Percentiles rank a stretch among this genome's conserved stretches.
Conservation (phyloP, 2,329 filamentous ascomycete genomes). For the Aureobasidium sp. region DNA sequence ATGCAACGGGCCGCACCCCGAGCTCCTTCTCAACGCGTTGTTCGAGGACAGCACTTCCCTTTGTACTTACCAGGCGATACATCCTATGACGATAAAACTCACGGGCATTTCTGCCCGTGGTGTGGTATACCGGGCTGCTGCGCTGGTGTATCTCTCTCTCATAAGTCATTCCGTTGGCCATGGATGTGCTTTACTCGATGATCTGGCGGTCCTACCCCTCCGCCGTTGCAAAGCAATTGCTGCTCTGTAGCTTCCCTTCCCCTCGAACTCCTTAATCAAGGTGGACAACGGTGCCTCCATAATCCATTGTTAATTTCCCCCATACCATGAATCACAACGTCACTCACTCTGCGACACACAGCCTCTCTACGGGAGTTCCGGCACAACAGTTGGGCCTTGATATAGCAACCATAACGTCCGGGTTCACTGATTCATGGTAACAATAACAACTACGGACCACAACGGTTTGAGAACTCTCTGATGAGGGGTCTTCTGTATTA, state of each 20-base stretch:
- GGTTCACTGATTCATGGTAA: neutral
- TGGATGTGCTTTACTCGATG: neutral
- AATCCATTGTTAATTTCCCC: neutral
- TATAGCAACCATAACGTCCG: neutral
- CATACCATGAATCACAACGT: neutral
- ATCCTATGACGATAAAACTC: neutral
- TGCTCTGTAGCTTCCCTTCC: neutral
- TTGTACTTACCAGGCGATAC: neutral
- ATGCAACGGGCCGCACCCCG: neutral
- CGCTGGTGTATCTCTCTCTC: neutral
- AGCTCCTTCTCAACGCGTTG: neutral
- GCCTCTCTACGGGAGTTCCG: neutral
- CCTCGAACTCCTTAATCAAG: neutral
- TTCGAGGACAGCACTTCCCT: neutral
- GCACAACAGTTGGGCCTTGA: neutral
- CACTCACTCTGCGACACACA: neutral
- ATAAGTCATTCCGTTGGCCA: fast-evolving
- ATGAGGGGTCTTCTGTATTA: neutral
- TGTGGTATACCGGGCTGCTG: neutral
- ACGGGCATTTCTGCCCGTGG: neutral
- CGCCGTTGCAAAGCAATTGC: neutral
- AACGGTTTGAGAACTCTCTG: neutral
- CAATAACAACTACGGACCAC: neutral
- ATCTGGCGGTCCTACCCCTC: neutral
- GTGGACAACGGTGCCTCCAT: neutral